Evolutionary conservation across 805 yeast species (phyloP).

Genomic region (Candida krabiensis): DNA sequence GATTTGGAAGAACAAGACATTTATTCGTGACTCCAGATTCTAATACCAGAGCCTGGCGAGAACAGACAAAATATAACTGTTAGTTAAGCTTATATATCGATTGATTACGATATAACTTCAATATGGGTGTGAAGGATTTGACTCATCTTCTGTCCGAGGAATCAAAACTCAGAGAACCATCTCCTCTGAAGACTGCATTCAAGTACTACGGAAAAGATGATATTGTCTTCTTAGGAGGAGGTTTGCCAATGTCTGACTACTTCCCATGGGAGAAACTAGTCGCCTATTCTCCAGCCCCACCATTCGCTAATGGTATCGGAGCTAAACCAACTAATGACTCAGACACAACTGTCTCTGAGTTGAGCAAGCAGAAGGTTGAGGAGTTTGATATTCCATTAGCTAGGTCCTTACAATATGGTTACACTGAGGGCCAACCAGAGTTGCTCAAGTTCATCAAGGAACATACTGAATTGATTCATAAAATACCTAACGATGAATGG

Average conservation of each 20-base stretch:
- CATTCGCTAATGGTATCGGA: slow-evolving; percentile 76
- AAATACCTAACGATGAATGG: slow-evolving; percentile 68
- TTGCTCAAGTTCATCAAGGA: slow-evolving; percentile 65
- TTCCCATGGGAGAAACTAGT: slow-evolving; percentile 85
- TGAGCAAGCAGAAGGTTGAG: slow-evolving; percentile 42
- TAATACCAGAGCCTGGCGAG: too few species aligned
- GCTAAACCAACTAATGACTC: slow-evolving; percentile 47
- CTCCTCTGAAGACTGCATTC: slow-evolving; percentile 84
- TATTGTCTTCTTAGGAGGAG: slow-evolving; percentile 91
- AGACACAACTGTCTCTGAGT: slow-evolving; percentile 37
- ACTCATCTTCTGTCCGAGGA: slow-evolving; percentile 75
- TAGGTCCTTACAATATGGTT: slow-evolving; percentile 90
- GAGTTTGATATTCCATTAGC: slow-evolving; percentile 69
- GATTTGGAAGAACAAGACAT: slow-evolving; percentile 1
- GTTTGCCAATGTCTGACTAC: slow-evolving; percentile 85
- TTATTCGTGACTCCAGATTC: slow-evolving; percentile 3
- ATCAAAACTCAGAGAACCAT: slow-evolving; percentile 70
- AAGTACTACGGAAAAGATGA: slow-evolving; percentile 71
- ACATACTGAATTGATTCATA: slow-evolving; percentile 63
- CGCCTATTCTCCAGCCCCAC: slow-evolving; percentile 74
- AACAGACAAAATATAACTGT: too few species aligned
- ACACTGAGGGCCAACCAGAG: slow-evolving; percentile 77
- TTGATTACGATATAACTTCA: too few species aligned
- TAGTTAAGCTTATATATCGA: too few species aligned
- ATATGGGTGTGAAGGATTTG: slow-evolving; percentile 61